These are phyloP conservation scores for Candida frijolesensis DNA, from an alignment of 1,139 yeast species.

Conservation along the genomic window DNA sequence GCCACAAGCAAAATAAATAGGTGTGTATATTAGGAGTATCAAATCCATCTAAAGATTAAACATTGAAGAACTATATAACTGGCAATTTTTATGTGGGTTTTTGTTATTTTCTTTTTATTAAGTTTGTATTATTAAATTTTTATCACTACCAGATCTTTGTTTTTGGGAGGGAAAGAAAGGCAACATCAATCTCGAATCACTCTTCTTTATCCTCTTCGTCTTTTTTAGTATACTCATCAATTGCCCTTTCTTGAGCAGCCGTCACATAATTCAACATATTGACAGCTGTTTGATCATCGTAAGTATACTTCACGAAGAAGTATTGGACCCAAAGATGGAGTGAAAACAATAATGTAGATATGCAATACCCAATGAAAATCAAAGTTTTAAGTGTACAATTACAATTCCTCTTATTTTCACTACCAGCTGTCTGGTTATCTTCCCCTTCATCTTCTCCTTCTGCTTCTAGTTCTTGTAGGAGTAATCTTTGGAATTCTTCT, in stretches of 20 bases:
- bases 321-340: conserved; percentile 14
- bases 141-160: background rate
- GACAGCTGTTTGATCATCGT: conserved; percentile 15
- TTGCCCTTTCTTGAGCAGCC: conserved; percentile 15
- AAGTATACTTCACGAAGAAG: conserved; percentile 13
- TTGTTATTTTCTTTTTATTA: background rate
- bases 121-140: background rate
- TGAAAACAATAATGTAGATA: conserved; percentile 14
- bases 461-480: background rate
- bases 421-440: background rate
- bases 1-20: background rate
- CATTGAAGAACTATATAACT: conserved; percentile 1
- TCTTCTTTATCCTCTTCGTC: background rate
- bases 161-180: background rate
- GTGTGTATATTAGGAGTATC: background rate
- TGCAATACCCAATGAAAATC: conserved; percentile 14
- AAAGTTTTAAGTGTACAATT: conserved; percentile 8
- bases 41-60: background rate
- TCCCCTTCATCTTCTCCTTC: background rate
- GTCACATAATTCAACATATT: conserved; percentile 13
- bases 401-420: background rate
- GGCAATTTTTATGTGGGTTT: background rate
- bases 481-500: conserved; percentile 4
- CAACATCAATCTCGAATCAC: background rate
- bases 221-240: conserved; percentile 12